Evolutionary conservation across 371 early-diverging fungal genomes (phyloP), one percentile per base, ranked within the genome.

Genomic region (Mortierella sp.): DNA sequence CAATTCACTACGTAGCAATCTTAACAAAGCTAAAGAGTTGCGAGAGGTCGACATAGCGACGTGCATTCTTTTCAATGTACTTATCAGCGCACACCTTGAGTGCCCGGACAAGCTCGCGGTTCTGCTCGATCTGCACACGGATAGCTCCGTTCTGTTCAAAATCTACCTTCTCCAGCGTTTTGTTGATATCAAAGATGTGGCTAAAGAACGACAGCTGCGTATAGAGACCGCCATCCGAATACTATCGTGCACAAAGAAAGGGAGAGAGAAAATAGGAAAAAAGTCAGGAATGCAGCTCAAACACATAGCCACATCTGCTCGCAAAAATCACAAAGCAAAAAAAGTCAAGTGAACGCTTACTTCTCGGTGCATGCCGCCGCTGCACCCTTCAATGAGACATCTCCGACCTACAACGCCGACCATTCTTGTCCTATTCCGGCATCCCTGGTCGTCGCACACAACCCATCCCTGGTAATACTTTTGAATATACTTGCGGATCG

Each of bases 401-500:
- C 94, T 89, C 26, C 92, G 89, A 0, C 96, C 97, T 73, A 93
- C 91, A 8, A 97, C 97, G 28, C 95, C 92, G 74, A 96, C 84
- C 80, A 90, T 88, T 24, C 94, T 90, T 21, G 97, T 94, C 31
- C 92, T 84, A 42, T 89, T 88, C 26, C 77, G 80, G 84, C 97
- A 97, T 13, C 91, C 87, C 28, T 89, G 87, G 75, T 97, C 97
- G 81, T 97, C 96, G 85, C 98, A 98, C 24, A 94, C 83, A 28
- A 94, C 81, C 92, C 92, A 94, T 34, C 92, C 91, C 57, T 92
- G 84, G 85, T 96, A 94, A 88, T 96, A 99, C 54, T 83, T 88
- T 60, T 90, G 87, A 50, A 98, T 92, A 72, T 93, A 91, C 0
- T 74, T 52, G 57, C 97, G 92, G 60, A 98, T 95, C 11, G 89